phyloP scores from a whole-genome alignment of 139 green algal species.

The Tetraselmis chui region DNA sequence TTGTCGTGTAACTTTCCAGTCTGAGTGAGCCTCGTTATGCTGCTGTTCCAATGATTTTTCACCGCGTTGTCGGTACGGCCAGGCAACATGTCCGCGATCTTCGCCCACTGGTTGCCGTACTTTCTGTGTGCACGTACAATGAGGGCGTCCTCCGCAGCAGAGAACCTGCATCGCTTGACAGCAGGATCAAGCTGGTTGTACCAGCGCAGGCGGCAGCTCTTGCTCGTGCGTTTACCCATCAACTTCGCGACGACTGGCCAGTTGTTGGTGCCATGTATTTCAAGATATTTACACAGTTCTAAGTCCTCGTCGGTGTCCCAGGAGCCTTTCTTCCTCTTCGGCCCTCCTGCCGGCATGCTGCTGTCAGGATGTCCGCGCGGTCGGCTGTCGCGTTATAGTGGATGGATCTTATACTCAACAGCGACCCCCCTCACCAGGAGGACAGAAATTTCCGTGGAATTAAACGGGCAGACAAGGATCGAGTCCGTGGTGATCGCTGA shows the following conservation, averaged over 20 bases:
- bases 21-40: background rate
- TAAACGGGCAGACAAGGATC: too few species aligned
- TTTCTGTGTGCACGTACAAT: slow-evolving; percentile 31
- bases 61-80: slow-evolving; percentile 77
- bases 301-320: too few species aligned
- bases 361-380: too few species aligned
- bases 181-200: slow-evolving; percentile 67
- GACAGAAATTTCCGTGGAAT: too few species aligned
- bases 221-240: background rate
- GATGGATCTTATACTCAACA: too few species aligned
- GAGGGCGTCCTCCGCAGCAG: slow-evolving; percentile 36
- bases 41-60: slow-evolving; percentile 83
- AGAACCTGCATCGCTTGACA: slow-evolving; percentile 44
- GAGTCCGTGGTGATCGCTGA: too few species aligned
- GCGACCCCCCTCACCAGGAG: too few species aligned
- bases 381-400: too few species aligned
- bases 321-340: too few species aligned
- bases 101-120: slow-evolving; percentile 66
- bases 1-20: background rate
- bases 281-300: too few species aligned
- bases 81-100: slow-evolving; percentile 58
- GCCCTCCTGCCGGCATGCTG: too few species aligned
- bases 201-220: slow-evolving; percentile 28
- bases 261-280: background rate
- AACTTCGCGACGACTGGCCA: background rate